These are phyloP conservation scores for Brassica rapa DNA, from an alignment of 345 rosid species.

Conservation along the genomic window DNA sequence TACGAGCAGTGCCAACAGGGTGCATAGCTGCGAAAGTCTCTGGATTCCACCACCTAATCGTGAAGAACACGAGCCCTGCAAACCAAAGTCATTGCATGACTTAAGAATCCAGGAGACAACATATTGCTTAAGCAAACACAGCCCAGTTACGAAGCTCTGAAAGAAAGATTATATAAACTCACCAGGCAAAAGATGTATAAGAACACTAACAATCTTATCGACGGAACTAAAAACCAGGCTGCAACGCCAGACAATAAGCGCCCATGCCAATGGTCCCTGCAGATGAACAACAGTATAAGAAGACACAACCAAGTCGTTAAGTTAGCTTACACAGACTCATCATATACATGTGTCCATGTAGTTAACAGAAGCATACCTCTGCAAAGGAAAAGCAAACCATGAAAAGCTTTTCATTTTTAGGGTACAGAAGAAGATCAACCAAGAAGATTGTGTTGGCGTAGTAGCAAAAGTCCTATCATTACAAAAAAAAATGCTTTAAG, in stretches of 20 bases:
- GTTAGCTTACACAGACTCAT: not conserved
- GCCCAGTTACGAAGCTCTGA: not conserved
- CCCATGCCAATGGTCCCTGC: conserved; percentile 98
- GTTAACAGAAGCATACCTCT: conserved; percentile 57
- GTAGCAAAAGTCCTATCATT: conserved; percentile 88
- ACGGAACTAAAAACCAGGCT: conserved; percentile 95
- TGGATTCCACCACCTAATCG: conserved; percentile 98
- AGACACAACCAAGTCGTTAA: conserved; percentile 4
- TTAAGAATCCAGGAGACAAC: not conserved
- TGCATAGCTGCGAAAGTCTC: conserved; percentile 88
- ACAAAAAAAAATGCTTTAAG: not conserved
- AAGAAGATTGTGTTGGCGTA: conserved; percentile 95
- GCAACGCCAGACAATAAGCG: conserved; percentile 93
- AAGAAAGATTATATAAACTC: conserved; percentile 33
- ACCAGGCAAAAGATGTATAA: conserved; percentile 98
- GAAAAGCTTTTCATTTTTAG: conserved; percentile 85
- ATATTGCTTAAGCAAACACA: not conserved
- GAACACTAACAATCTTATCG: conserved; percentile 93
- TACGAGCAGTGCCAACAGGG: conserved; percentile 66
- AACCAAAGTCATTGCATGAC: conserved; percentile 20
- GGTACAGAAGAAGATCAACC: conserved; percentile 79
- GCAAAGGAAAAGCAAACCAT: conserved; percentile 99
- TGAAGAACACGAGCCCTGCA: conserved; percentile 88
- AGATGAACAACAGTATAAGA: conserved; percentile 28
- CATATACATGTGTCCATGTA: conserved; percentile 6